Percentiles rank a stretch among this genome's conserved stretches.
Evolutionary conservation across 2,329 filamentous ascomycete genomes (phyloP).

Genomic region (Ophiostoma novo-ulmi): DNA sequence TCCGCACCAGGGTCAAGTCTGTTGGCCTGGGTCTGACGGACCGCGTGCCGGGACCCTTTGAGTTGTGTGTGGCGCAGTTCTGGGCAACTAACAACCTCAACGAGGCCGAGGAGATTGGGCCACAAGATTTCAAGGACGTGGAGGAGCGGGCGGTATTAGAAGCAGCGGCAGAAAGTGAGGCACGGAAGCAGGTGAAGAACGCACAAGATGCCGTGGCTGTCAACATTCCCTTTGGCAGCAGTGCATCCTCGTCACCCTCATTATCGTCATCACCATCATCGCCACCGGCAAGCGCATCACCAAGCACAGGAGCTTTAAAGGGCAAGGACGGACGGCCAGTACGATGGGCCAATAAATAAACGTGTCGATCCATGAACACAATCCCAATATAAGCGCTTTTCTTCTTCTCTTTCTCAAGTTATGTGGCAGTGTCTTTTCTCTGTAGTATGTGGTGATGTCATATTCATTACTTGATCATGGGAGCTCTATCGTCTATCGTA

Average conservation of each 20-base stretch:
- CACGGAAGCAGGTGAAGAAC: background rate
- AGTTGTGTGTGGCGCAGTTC: constrained; percentile 75
- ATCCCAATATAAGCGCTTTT: background rate
- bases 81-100: constrained; percentile 76
- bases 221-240: background rate
- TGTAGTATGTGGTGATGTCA: constrained; percentile 8
- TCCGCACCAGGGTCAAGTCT: constrained; percentile 78
- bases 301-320: background rate
- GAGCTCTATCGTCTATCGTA: constrained; percentile 1
- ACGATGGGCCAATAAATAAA: background rate
- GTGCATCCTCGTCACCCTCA: background rate
- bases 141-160: constrained; percentile 18
- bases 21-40: constrained; percentile 88
- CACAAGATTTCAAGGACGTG: constrained; percentile 25
- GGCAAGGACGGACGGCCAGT: constrained; percentile 13
- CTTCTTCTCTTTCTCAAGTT: background rate
- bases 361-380: background rate
- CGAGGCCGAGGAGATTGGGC: constrained; percentile 35
- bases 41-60: constrained; percentile 79
- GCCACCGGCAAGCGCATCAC: background rate
- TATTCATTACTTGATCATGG: constrained; percentile 1
- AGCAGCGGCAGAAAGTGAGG: background rate
- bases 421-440: background rate
- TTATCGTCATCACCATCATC: background rate
- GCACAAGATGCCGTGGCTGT: background rate